Percentiles rank a stretch among this genome's conserved stretches.
Conservation (phyloP, 345 rosid species). For the Noccaea caerulescens region DNA sequence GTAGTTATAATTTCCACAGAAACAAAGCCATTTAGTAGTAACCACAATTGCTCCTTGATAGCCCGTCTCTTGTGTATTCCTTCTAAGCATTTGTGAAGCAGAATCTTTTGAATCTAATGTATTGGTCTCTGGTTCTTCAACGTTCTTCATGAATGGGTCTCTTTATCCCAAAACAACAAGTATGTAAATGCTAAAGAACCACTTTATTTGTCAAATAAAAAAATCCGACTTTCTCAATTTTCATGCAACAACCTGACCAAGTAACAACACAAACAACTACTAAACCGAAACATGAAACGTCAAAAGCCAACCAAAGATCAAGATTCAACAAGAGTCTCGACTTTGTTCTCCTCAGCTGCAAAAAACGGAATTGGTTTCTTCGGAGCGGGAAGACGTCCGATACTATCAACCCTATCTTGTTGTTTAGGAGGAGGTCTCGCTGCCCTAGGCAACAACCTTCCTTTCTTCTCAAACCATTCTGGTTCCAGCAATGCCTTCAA, state of each 20-base stretch:
- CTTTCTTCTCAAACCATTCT: constrained; percentile 96
- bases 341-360: constrained; percentile 46
- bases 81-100: too few relatives aligned
- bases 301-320: constrained; percentile 4
- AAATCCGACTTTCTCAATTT: constrained; percentile 8
- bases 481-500: constrained; percentile 85
- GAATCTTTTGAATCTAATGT: too few relatives aligned
- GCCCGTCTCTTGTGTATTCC: too few relatives aligned
- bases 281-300: constrained; percentile 3
- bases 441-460: constrained; percentile 81
- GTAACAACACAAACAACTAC: constrained; percentile 25
- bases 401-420: constrained; percentile 88
- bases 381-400: constrained; percentile 90
- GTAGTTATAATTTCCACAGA: too few relatives aligned
- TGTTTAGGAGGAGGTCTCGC: constrained; percentile 97
- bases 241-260: constrained; percentile 4
- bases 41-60: too few relatives aligned
- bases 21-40: too few relatives aligned
- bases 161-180: not conserved
- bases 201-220: constrained; percentile 16
- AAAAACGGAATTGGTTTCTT: constrained; percentile 78
- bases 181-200: not conserved
- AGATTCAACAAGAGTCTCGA: constrained; percentile 44
- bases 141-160: too few relatives aligned
- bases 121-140: too few relatives aligned